Conservation (phyloP, 345 rosid genomes). For the Acer yangbiense region DNA sequence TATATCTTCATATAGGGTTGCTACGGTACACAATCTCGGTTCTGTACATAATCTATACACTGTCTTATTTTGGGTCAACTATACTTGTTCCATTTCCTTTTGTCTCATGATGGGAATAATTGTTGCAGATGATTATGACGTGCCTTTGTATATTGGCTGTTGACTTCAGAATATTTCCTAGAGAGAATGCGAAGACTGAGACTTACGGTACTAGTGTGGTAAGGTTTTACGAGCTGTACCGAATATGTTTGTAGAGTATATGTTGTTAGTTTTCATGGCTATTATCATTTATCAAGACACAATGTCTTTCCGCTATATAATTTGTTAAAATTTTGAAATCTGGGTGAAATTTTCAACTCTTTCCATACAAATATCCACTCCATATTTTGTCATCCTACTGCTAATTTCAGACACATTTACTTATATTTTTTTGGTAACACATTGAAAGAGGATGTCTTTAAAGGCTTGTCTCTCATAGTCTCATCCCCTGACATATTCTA, state of each 20-base stretch:
- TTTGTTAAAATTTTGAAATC: background rate
- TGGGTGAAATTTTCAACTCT: background rate
- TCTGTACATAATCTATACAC: slow-evolving; percentile 6
- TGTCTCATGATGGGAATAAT: slow-evolving; percentile 19
- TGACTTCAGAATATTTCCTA: slow-evolving; percentile 84
- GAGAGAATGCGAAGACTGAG: slow-evolving; percentile 87
- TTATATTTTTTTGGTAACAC: background rate
- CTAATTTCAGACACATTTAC: background rate
- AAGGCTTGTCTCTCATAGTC: background rate
- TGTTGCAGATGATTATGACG: slow-evolving; percentile 75
- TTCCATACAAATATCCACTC: background rate
- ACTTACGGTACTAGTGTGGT: slow-evolving; percentile 87
- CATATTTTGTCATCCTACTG: background rate
- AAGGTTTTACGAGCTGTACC: slow-evolving; percentile 29
- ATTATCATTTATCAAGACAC: slow-evolving; percentile 3
- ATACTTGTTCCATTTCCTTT: slow-evolving; percentile 8
- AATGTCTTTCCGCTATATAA: background rate
- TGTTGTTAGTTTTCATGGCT: background rate
- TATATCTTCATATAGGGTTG: slow-evolving; percentile 67
- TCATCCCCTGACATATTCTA: background rate
- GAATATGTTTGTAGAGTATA: background rate
- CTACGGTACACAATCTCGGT: slow-evolving; percentile 45
- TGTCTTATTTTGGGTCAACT: background rate
- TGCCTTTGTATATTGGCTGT: slow-evolving; percentile 92
- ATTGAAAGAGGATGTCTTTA: background rate